Base-by-base conservation (phyloP, 352 stramenopile species). In the Globisporangium polare region DNA sequence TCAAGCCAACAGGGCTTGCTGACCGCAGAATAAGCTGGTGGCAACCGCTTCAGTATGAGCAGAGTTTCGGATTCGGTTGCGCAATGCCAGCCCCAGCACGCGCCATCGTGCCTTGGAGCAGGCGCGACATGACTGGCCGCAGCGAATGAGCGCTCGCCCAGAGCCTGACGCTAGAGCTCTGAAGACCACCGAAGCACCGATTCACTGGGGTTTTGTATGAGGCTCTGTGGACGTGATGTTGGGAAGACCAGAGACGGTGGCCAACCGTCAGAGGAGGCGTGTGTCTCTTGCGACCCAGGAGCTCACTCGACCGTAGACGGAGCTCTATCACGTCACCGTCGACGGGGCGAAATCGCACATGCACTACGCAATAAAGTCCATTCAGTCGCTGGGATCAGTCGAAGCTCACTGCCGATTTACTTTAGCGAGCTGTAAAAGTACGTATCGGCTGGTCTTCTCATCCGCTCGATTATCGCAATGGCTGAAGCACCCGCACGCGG, bases 401-500 rank as follows among this genome's bases (percentile, higher is more conserved):
- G 12, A 5, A 39, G 2, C 2, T 33, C 6, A 33, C 29, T 6
- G 8, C 6, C 33, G 8, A 39, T 15, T 2, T 15, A 47, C 41
- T 47, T 22, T 12, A 47, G 0, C 17, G 15, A 22, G 3, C 6
- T 47, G 9, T 7, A 10, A 24, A 24, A 22, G 41, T 47, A 47
- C 5, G 29, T 39, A 2, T 47, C 17, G 18, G n/a, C n/a, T n/a
- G 42, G 42, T 49, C 42, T 49, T 49, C 42, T 49, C 42, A 49
- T 49, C 42, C 7, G 6, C 42, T 49, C 42, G 42, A 49, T 49
- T 49, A 49, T 49, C n/a, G 42, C 42, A 47, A 47, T 47, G 42
- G 18, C n/a, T 10, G 13, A 49, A 22, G 4, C 42, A 27, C 39
- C 5, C 39, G 39, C n/a, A n/a, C n/a, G n/a, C n/a, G n/a, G n/a